These are phyloP conservation scores for Aspergillus latus DNA, from an alignment of 2,329 filamentous ascomycete species.

Conservation along the genomic window DNA sequence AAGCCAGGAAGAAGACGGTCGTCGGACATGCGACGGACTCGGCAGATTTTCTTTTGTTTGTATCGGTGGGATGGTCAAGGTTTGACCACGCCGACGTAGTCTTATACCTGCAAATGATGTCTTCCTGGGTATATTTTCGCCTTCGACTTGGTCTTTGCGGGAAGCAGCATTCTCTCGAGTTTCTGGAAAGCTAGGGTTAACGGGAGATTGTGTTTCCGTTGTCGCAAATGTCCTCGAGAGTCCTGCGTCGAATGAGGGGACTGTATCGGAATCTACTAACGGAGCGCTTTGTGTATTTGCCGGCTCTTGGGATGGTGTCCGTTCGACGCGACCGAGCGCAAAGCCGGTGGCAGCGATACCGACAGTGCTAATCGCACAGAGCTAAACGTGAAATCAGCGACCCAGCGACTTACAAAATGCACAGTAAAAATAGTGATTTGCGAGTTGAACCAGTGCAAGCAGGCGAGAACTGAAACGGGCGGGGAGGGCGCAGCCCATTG, in stretches of 20 bases:
- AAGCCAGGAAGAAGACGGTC: slow-evolving; percentile 55
- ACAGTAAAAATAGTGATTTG: neutral
- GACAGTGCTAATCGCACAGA: slow-evolving; percentile 64
- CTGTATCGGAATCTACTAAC: slow-evolving; percentile 16
- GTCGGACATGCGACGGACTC: slow-evolving; percentile 29
- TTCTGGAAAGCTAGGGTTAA: slow-evolving; percentile 9
- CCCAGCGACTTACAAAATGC: neutral
- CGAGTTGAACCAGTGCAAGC: neutral
- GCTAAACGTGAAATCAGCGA: slow-evolving; percentile 38
- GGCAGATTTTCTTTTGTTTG: slow-evolving; percentile 29
- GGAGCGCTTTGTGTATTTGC: slow-evolving; percentile 24
- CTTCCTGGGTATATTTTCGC: slow-evolving; percentile 24
- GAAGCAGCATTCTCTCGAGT: slow-evolving; percentile 18
- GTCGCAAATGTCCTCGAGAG: slow-evolving; percentile 21
- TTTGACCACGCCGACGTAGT: slow-evolving; percentile 39
- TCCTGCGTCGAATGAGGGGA: slow-evolving; percentile 20
- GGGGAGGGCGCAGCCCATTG: neutral
- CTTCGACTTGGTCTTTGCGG: slow-evolving; percentile 17
- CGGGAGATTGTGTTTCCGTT: slow-evolving; percentile 18
- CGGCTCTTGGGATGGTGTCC: slow-evolving; percentile 30
- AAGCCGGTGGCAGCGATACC: slow-evolving; percentile 61
- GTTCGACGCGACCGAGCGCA: slow-evolving; percentile 55
- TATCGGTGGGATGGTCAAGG: slow-evolving; percentile 34
- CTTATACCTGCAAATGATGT: slow-evolving; percentile 32
- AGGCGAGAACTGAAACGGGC: neutral